Percentiles rank a stretch among this genome's conserved stretches.
Evolutionary conservation across 257 asterid species (phyloP).

Genomic region (Scutellaria baicalensis): DNA sequence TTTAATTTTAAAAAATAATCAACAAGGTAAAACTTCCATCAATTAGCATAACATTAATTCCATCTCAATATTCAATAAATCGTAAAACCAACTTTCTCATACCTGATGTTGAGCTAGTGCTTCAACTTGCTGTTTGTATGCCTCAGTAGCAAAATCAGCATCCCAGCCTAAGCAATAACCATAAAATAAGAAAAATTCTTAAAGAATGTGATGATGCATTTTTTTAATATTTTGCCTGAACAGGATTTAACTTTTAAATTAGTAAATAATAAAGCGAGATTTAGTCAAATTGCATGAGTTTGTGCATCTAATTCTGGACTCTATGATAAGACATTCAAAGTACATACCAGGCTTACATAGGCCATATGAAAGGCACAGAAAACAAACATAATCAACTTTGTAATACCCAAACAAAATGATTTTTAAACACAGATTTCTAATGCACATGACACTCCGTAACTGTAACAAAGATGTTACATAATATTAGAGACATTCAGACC

Average conservation of each 20-base stretch:
- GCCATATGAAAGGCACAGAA: not conserved
- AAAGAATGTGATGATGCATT: conserved; percentile 3
- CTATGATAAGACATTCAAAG: not conserved
- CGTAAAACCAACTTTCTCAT: conserved; percentile 1
- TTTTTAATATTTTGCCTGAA: not conserved
- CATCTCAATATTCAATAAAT: not conserved
- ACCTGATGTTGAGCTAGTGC: conserved; percentile 92
- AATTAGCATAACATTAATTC: not conserved
- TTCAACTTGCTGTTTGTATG: conserved; percentile 86
- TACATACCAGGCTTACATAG: not conserved
- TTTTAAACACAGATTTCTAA: not conserved
- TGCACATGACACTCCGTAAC: conserved; percentile 1
- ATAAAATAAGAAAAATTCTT: conserved; percentile 5
- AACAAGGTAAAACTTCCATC: conserved; percentile 6
- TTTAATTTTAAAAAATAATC: not conserved
- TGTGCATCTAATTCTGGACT: not conserved
- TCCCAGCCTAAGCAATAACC: conserved; percentile 75
- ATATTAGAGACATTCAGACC: not conserved
- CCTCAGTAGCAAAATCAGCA: conserved; percentile 95
- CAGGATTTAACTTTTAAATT: not conserved
- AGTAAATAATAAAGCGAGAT: not conserved
- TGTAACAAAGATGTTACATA: not conserved
- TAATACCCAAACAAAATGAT: not conserved
- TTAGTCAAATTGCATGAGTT: not conserved
- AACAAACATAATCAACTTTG: not conserved